A percentile compares a stretch with the other conserved stretches of the same genome.
Evolutionary conservation across 2,329 filamentous ascomycete genomes (phyloP).

Genomic region (Curvularia verruculosa): DNA sequence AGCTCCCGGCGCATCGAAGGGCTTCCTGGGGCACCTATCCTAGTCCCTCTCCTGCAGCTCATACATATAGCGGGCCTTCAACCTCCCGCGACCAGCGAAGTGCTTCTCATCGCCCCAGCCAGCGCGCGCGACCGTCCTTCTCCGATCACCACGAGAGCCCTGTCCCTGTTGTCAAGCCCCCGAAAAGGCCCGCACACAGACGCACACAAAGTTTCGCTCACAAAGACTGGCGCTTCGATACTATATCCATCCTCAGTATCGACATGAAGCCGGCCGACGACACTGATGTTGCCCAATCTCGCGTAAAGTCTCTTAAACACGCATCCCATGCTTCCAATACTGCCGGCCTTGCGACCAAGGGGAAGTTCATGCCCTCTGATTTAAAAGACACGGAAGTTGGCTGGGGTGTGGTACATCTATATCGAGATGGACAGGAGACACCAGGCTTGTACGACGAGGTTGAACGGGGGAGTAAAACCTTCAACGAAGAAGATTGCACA

Average conservation of each 20-base stretch:
- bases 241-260: conserved; percentile 79
- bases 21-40: conserved; percentile 46
- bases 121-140: conserved; percentile 43
- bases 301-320: conserved; percentile 43
- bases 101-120: conserved; percentile 36
- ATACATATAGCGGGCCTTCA: conserved; percentile 18
- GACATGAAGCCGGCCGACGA: conserved; percentile 64
- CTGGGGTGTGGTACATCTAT: conserved; percentile 94
- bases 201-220: conserved; percentile 41
- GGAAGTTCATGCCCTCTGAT: conserved; percentile 73
- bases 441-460: conserved; percentile 63
- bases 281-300: conserved; percentile 40
- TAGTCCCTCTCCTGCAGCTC: conserved; percentile 11
- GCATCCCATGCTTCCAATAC: conserved; percentile 53
- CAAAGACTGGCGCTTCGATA: conserved; percentile 80
- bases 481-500: conserved; percentile 71
- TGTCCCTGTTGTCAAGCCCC: conserved; percentile 45
- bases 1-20: conserved; percentile 52
- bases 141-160: conserved; percentile 48
- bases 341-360: conserved; percentile 78
- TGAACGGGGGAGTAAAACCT: conserved; percentile 38
- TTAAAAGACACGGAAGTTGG: conserved; percentile 77
- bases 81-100: conserved; percentile 27
- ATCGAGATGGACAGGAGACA: conserved; percentile 81
- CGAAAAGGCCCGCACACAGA: conserved; percentile 34